A percentile compares a stretch with the other conserved stretches of the same genome.
Conservation (phyloP, 2,329 filamentous ascomycete genomes). For the Xylariomycetidae sp. region DNA sequence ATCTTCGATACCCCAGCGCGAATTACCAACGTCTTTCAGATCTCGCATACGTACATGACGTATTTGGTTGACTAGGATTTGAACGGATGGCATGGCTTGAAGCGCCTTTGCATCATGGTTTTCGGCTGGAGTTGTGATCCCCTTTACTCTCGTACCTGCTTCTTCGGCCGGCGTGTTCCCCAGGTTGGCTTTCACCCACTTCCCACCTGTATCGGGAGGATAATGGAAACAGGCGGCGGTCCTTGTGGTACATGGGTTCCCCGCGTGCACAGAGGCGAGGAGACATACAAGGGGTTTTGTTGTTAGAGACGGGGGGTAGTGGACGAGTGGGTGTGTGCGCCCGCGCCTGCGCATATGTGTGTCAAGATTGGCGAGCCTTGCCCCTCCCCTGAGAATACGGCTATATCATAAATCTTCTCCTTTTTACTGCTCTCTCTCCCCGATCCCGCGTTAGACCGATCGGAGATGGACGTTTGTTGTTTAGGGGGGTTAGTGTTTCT, state of each 20-base stretch:
- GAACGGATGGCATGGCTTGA: conserved; percentile 25
- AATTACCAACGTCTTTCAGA: conserved; percentile 21
- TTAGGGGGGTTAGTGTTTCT: conserved; percentile 25
- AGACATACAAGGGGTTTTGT: conserved; percentile 22
- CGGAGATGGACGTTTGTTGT: conserved; percentile 25
- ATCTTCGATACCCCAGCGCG: conserved; percentile 26
- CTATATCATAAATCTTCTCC: conserved; percentile 44
- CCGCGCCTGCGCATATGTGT: conserved; percentile 28
- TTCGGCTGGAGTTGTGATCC: conserved; percentile 29
- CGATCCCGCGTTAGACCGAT: conserved; percentile 26
- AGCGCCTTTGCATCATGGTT: conserved; percentile 27
- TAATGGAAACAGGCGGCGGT: conserved; percentile 23
- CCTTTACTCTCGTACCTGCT: conserved; percentile 24
- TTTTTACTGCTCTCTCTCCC: conserved; percentile 37
- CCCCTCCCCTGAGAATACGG: conserved; percentile 31
- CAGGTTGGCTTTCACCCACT: conserved; percentile 23
- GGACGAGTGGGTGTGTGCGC: conserved; percentile 15
- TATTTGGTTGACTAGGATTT: conserved; percentile 22
- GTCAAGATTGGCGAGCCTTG: conserved; percentile 31
- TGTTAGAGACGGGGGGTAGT: conserved; percentile 18
- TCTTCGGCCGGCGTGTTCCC: conserved; percentile 22
- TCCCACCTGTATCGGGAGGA: conserved; percentile 20
- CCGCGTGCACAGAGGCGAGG: conserved; percentile 15
- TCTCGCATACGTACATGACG: conserved; percentile 23
- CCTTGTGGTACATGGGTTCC: conserved; percentile 19